Evolutionary conservation across 345 rosid genomes (phyloP), one percentile per base, ranked within the genome.

Genomic region (Alliaria petiolata): DNA sequence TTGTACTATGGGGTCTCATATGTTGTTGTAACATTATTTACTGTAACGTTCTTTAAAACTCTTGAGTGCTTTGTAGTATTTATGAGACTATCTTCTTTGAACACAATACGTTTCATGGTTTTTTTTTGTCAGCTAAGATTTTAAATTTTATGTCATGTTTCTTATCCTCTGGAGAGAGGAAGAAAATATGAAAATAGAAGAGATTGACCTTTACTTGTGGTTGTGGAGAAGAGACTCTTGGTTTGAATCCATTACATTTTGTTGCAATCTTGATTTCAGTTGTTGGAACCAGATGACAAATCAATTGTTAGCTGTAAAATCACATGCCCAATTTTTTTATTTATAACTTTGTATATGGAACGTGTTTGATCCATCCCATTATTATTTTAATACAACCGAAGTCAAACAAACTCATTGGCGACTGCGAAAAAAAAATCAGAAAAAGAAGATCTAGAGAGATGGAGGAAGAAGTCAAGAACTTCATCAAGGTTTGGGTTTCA

Each of bases 401-500:
- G 56, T 46, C 74, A 46, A 22, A 22, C 25, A 69, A 58, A 6
- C 39, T 6, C 38, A 43, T 35, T 7, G 17, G 28, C 19, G 22
- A 68, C 12, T 56, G 45, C 38, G 20, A 13, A 31, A 26, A 43
- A 3, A 3, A 31, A 8, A 0, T 49, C 22, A 49, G 31, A 6
- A 17, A n/a, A 12, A 34, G 1, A 26, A 58, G 66, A 69, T 61
- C 68, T 70, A 16, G 7, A 72, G 52, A 64, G 28, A 78, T 81
- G 81, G 63, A 70, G 6, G 71, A 45, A 28, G 77, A 70, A 39
- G 16, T 66, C 65, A 61, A 66, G 20, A 81, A 35, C 49, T 53
- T 60, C 2, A n/a, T n/a, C n/a, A 68, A 62, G 46, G 59, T 65
- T 10, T 67, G 67, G 80, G 2, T 53, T 36, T 70, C 28, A 8